phyloP scores from a whole-genome alignment of 2,329 filamentous ascomycete species.

The Stagonosporopsis cucurbitacearum region DNA sequence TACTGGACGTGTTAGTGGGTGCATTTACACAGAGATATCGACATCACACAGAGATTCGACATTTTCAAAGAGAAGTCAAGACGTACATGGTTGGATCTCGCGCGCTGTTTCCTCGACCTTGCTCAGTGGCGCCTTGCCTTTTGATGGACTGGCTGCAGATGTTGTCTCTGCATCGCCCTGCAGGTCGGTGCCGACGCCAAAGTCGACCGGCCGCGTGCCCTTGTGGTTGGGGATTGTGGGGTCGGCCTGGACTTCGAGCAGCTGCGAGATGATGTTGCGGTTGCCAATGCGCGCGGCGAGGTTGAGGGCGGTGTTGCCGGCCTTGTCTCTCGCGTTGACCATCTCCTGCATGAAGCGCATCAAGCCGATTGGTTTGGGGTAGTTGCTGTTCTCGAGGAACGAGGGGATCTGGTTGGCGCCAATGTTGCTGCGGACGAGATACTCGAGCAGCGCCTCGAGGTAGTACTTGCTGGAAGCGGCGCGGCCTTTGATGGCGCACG shows the following conservation, averaged over 20 bases:
- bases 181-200: slow-evolving; percentile 81
- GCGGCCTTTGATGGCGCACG: slow-evolving; percentile 92
- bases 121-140: slow-evolving; percentile 48
- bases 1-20: slow-evolving; percentile 53
- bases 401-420: slow-evolving; percentile 40
- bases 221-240: slow-evolving; percentile 90
- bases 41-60: too few species aligned
- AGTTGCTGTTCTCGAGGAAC: slow-evolving; percentile 60
- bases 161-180: slow-evolving; percentile 46
- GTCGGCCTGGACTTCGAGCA: slow-evolving; percentile 93
- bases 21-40: too few species aligned
- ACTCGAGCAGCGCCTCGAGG: slow-evolving; percentile 90
- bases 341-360: slow-evolving; percentile 96
- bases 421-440: slow-evolving; percentile 79
- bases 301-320: slow-evolving; percentile 93
- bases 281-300: slow-evolving; percentile 93
- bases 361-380: slow-evolving; percentile 76
- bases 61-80: too few species aligned
- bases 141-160: slow-evolving; percentile 49
- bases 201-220: slow-evolving; percentile 88
- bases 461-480: slow-evolving; percentile 94
- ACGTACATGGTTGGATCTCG: slow-evolving; percentile 80
- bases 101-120: slow-evolving; percentile 75
- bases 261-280: slow-evolving; percentile 92
- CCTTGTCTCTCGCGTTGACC: slow-evolving; percentile 92